Percentiles rank a stretch among this genome's conserved stretches.
phyloP scores from a whole-genome alignment of 2,329 filamentous ascomycete species.

The Aspergillus fumigatiaffinis region DNA sequence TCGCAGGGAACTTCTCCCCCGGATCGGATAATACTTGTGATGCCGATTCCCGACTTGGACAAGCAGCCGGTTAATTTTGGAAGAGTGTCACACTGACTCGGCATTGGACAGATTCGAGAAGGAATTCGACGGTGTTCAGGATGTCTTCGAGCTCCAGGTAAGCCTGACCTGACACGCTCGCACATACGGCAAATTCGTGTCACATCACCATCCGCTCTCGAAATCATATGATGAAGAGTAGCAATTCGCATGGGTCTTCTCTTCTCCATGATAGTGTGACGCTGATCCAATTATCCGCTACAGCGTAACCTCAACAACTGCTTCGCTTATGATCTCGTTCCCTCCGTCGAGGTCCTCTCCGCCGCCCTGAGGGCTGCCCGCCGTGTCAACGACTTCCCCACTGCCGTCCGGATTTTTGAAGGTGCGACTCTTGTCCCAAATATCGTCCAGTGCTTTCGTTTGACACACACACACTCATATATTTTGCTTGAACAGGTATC shows the following conservation, averaged over 20 bases:
- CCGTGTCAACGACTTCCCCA: slow-evolving; percentile 97
- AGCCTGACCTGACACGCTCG: slow-evolving; percentile 27
- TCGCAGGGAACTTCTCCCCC: slow-evolving; percentile 11
- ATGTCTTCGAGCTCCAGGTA: slow-evolving; percentile 99
- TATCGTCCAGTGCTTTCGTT: not conserved
- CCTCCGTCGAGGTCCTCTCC: slow-evolving; percentile 82
- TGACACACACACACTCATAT: slow-evolving; percentile 2
- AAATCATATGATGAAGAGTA: not conserved
- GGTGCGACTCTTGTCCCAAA: slow-evolving; percentile 54
- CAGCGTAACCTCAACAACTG: slow-evolving; percentile 98
- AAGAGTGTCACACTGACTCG: slow-evolving; percentile 30
- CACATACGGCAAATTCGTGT: slow-evolving; percentile 13
- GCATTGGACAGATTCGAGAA: slow-evolving; percentile 81
- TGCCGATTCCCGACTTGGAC: not conserved
- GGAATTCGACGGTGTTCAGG: slow-evolving; percentile 95
- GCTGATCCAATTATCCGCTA: slow-evolving; percentile 12
- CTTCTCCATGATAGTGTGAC: not conserved
- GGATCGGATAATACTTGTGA: slow-evolving; percentile 6
- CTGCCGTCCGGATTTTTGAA: slow-evolving; percentile 97
- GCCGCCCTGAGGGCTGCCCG: slow-evolving; percentile 91
- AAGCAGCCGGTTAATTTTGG: not conserved
- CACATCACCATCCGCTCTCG: slow-evolving; percentile 1
- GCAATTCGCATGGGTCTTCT: not conserved
- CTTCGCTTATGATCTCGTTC: slow-evolving; percentile 99
- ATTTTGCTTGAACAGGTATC: slow-evolving; percentile 62